Percentiles rank a stretch among this genome's conserved stretches.
phyloP scores from a whole-genome alignment of 441 rosid species.

The Melastoma candidum region DNA sequence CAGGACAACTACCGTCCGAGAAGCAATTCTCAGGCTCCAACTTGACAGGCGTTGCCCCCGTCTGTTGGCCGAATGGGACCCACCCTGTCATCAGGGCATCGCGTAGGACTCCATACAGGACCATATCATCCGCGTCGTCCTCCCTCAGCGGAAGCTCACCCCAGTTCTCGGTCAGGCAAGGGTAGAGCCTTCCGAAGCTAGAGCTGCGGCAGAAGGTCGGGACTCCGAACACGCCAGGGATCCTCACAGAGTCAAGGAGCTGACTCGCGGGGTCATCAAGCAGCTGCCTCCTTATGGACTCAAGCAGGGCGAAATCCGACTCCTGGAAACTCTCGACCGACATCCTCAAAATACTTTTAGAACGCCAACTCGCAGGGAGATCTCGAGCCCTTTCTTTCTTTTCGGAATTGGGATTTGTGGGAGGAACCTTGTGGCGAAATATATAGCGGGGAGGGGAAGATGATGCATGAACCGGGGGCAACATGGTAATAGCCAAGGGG shows the following conservation, averaged over 20 bases:
- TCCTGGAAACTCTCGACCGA: slow-evolving; percentile 7
- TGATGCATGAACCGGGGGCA: too few species aligned
- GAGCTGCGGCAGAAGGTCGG: slow-evolving; percentile 38
- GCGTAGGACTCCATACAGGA: slow-evolving; percentile 53
- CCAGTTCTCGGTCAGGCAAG: slow-evolving; percentile 69
- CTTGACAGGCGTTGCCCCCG: slow-evolving; percentile 8
- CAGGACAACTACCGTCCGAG: too few species aligned
- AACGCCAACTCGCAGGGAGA: too few species aligned
- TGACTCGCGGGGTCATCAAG: too few species aligned
- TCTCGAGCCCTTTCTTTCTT: too few species aligned
- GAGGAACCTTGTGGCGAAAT: too few species aligned
- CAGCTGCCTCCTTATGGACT: too few species aligned
- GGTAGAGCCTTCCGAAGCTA: slow-evolving; percentile 46
- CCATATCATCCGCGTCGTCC: slow-evolving; percentile 80
- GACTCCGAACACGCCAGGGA: neutral
- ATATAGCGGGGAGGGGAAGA: too few species aligned
- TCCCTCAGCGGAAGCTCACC: slow-evolving; percentile 73
- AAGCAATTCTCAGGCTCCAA: too few species aligned
- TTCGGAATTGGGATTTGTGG: too few species aligned
- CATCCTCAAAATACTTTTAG: neutral
- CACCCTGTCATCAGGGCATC: slow-evolving; percentile 67
- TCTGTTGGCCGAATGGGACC: slow-evolving; percentile 32
- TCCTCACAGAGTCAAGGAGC: neutral
- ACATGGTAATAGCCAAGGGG: too few species aligned
- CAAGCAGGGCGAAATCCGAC: neutral